Evolutionary conservation across 208 protist species (phyloP), one percentile per base, ranked within the genome.

Genomic region (Crithidia sp.): DNA sequence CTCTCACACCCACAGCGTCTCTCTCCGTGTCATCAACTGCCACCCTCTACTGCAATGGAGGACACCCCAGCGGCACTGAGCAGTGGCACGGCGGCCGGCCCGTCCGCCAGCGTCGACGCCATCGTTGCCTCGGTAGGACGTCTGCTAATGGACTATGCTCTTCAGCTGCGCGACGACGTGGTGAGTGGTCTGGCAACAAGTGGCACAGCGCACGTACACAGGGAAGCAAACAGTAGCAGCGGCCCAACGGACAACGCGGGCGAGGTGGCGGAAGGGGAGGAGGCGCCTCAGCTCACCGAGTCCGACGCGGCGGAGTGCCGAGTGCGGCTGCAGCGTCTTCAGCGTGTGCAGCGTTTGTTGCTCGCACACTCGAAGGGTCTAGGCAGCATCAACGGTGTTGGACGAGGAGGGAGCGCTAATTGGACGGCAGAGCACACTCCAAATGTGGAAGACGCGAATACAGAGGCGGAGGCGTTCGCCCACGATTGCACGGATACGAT

Each of bases 161-260:
- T 76, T 28, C 86, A 91, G 62, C 71, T 84, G 4, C 74, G 81
- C 13, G 86, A 88, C n/a, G 83, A 84, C 47, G 65, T 82, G 7
- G 71, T 10, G 45, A 49, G 45, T 14, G 45, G 9, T 14, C 45
- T 49, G 12, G 0, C 45, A 49, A 49, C 45, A 49, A 49, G 9
- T 13, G 12, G 9, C 7, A 49, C 45, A 7, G 12, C 45, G 45
- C 45, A 49, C 9, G 2, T 49, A 13, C 45, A 13, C 45, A 14
- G 45, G 7, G 45, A 49, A 13, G 7, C 45, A 49, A 49, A 49
- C 2, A 7, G 63, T 65, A 10, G 7, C 67, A 28, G 28, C 28
- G 28, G 28, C 28, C 28, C 28, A 28, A 28, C 28, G 28, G 28
- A 28, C 1, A 28, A 28, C 28, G 28, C 28, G 28, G 28, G 28